These are phyloP conservation scores for Mortierella sp. DNA, from an alignment of 371 early-diverging fungal genomes.

Conservation along the genomic window DNA sequence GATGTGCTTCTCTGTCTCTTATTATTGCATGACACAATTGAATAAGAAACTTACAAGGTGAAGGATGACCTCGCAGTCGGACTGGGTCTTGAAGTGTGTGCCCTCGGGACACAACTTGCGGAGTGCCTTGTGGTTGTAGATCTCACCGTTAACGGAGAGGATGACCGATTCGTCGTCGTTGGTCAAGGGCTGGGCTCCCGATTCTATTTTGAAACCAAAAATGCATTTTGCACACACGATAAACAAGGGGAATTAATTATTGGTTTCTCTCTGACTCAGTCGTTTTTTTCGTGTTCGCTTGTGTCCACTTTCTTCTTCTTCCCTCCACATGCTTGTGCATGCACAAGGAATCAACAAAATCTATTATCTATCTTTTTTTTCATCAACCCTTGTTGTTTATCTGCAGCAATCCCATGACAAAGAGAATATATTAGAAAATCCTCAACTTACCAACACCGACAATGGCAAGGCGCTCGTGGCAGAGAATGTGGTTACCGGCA, in stretches of 20 bases:
- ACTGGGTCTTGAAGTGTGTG: slow-evolving; percentile 89
- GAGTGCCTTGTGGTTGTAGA: slow-evolving; percentile 96
- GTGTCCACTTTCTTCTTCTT: neutral
- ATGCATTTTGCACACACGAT: too few species aligned
- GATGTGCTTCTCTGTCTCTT: too few species aligned
- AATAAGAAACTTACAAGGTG: slow-evolving; percentile 80
- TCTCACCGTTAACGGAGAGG: slow-evolving; percentile 96
- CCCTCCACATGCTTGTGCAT: slow-evolving; percentile 1
- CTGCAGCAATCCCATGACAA: neutral
- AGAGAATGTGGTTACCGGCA: slow-evolving; percentile 86
- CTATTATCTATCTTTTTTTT: neutral
- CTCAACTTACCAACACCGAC: slow-evolving; percentile 91
- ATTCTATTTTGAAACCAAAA: slow-evolving; percentile 65
- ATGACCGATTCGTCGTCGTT: slow-evolving; percentile 88
- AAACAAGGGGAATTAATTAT: neutral
- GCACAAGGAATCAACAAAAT: neutral
- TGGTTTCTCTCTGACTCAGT: slow-evolving; percentile 11
- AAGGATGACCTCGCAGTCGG: slow-evolving; percentile 97
- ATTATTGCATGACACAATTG: neutral
- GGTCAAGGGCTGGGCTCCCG: slow-evolving; percentile 96
- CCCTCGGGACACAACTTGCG: slow-evolving; percentile 79
- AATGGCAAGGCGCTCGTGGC: slow-evolving; percentile 98
- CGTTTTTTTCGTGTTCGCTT: neutral
- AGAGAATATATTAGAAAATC: neutral
- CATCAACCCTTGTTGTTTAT: too few species aligned